Percentiles rank a stretch among this genome's conserved stretches.
phyloP scores from a whole-genome alignment of 208 protist genomes.

The Acanthamoeba royreba region DNA sequence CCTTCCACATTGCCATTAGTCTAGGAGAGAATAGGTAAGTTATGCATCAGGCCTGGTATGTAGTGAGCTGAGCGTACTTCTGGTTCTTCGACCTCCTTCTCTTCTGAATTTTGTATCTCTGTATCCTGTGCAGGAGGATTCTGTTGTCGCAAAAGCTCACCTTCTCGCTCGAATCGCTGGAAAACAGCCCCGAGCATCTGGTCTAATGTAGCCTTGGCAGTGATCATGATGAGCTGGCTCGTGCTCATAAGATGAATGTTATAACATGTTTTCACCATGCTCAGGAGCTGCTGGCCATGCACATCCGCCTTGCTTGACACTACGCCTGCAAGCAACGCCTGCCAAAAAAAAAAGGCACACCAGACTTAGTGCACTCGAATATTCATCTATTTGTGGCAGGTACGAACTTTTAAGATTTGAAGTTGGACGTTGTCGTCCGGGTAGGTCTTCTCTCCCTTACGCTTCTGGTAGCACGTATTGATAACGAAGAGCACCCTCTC shows the following conservation, averaged over 20 bases:
- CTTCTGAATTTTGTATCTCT: not conserved
- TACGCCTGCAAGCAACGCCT: constrained; percentile 77
- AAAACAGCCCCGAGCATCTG: constrained; percentile 77
- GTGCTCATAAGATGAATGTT: constrained; percentile 78
- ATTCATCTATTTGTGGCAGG: not conserved
- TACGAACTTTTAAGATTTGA: constrained; percentile 77
- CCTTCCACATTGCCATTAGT: not conserved
- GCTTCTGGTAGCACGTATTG: constrained; percentile 67
- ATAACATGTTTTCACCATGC: constrained; percentile 76
- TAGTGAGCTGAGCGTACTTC: not conserved
- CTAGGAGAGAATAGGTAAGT: no score
- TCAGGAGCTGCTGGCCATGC: constrained; percentile 76
- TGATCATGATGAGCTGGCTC: constrained; percentile 51
- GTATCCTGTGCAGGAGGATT: not conserved
- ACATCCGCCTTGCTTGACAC: constrained; percentile 67
- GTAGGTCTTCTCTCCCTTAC: constrained; percentile 5
- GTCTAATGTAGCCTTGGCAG: constrained; percentile 69
- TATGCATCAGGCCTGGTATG: not conserved
- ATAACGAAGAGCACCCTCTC: constrained; percentile 69
- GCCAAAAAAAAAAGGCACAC: not conserved
- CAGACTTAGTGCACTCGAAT: not conserved
- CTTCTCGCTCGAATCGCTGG: constrained; percentile 48
- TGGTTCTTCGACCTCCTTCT: not conserved
- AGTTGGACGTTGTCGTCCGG: constrained; percentile 74
- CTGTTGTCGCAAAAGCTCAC: not conserved